phyloP scores from a whole-genome alignment of 495 filamentous ascomycete species.

The Letharia lupina region DNA sequence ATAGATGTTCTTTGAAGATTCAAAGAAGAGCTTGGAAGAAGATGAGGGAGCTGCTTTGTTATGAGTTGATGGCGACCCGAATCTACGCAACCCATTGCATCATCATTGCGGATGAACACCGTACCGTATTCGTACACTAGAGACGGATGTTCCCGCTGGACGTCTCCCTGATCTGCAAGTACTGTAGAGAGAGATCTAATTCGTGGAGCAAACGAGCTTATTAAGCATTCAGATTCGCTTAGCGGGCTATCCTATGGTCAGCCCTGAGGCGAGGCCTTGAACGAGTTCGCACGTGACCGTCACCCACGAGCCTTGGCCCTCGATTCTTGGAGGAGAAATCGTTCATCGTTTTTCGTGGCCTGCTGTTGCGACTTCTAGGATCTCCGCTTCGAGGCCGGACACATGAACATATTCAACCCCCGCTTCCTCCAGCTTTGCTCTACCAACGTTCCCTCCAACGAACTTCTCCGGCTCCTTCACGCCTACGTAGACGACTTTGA shows the following conservation, averaged over 20 bases:
- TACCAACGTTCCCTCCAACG: slow-evolving; percentile 70
- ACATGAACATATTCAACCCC: slow-evolving; percentile 69
- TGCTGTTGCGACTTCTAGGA: slow-evolving; percentile 68
- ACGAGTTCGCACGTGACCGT: slow-evolving; percentile 1
- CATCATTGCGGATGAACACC: background rate
- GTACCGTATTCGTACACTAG: slow-evolving; percentile 14
- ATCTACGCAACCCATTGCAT: slow-evolving; percentile 6
- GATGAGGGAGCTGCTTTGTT: background rate
- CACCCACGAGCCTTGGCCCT: too few relatives aligned
- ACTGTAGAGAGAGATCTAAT: too few relatives aligned
- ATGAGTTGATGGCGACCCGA: background rate
- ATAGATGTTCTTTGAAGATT: slow-evolving; percentile 4
- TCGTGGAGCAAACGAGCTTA: too few relatives aligned
- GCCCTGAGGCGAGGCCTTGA: background rate
- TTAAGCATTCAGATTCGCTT: too few relatives aligned
- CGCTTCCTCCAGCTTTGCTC: slow-evolving; percentile 56
- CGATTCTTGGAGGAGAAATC: too few relatives aligned
- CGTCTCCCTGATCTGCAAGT: too few relatives aligned
- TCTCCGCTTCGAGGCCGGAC: slow-evolving; percentile 69
- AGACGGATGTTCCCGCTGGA: slow-evolving; percentile 1
- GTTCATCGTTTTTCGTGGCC: slow-evolving; percentile 52
- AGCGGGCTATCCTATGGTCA: too few relatives aligned
- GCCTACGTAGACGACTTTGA: slow-evolving; percentile 78
- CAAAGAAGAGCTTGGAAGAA: background rate
- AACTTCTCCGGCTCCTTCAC: slow-evolving; percentile 85